phyloP scores from a whole-genome alignment of 164 flowering plant genomes.

The Cinnamomum micranthum region DNA sequence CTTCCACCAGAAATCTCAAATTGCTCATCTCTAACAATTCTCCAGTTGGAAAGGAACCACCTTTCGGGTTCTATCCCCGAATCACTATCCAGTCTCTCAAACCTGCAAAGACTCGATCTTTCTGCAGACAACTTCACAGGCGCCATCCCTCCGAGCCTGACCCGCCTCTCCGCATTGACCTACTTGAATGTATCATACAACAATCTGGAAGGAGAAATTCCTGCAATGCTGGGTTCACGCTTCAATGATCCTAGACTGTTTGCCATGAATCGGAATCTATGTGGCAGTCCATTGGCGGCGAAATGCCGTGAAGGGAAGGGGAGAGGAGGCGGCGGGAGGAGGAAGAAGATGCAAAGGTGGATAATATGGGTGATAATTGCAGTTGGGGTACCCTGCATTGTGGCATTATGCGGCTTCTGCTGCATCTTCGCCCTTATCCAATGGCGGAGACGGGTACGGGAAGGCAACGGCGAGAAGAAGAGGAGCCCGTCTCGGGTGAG shows the following conservation, averaged over 20 bases:
- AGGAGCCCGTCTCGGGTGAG: slow-evolving; percentile 57
- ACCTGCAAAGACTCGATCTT: slow-evolving; percentile 36
- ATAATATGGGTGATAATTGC: slow-evolving; percentile 48
- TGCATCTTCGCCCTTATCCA: slow-evolving; percentile 50
- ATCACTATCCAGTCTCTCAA: slow-evolving; percentile 35
- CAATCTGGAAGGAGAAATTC: slow-evolving; percentile 62
- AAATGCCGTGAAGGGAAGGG: slow-evolving; percentile 32
- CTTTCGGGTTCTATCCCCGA: slow-evolving; percentile 51
- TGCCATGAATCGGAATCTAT: slow-evolving; percentile 44
- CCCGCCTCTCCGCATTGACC: slow-evolving; percentile 26
- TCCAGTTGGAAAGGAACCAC: slow-evolving; percentile 39
- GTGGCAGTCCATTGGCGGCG: slow-evolving; percentile 62
- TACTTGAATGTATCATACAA: slow-evolving; percentile 46
- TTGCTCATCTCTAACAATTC: slow-evolving; percentile 28
- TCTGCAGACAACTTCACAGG: slow-evolving; percentile 56
- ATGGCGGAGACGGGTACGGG: slow-evolving; percentile 55
- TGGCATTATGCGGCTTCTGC: slow-evolving; percentile 56
- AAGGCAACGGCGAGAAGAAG: slow-evolving; percentile 63
- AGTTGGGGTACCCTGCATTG: slow-evolving; percentile 39
- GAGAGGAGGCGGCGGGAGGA: slow-evolving; percentile 1
- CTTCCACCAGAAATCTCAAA: slow-evolving; percentile 39
- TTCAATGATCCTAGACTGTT: slow-evolving; percentile 54
- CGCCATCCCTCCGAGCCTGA: slow-evolving; percentile 36
- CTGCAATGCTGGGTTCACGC: slow-evolving; percentile 46
- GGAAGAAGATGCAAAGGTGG: slow-evolving; percentile 34